These are phyloP conservation scores for Sonneratia alba DNA, from an alignment of 345 rosid species.

Conservation along the genomic window DNA sequence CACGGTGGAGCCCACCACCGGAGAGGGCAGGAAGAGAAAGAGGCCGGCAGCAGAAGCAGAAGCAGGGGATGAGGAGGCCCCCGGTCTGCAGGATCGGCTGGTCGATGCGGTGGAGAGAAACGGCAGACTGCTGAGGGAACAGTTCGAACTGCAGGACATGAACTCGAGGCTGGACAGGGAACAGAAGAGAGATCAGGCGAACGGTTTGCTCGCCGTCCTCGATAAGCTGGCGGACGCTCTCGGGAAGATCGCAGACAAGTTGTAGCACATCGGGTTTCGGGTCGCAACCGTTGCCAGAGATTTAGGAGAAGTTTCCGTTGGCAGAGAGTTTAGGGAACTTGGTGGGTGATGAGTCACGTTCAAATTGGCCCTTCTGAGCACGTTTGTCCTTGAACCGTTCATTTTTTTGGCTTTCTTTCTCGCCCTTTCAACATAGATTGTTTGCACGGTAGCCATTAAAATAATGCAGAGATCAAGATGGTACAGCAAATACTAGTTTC, in stretches of 20 bases:
- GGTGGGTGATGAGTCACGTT: not conserved
- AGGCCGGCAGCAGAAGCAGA: conserved; percentile 23
- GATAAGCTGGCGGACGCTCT: conserved; percentile 85
- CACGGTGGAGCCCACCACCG: conserved; percentile 50
- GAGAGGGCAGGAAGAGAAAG: conserved; percentile 65
- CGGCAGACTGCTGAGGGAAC: conserved; percentile 64
- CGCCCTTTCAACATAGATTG: not conserved
- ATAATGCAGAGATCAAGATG: no score
- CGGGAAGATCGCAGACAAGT: conserved; percentile 77
- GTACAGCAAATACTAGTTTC: no score
- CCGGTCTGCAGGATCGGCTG: conserved; percentile 35
- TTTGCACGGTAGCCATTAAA: no score
- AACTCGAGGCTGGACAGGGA: conserved; percentile 62
- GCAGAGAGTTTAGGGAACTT: not conserved
- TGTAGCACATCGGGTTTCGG: conserved; percentile 23
- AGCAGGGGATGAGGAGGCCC: conserved; percentile 29
- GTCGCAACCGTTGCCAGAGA: not conserved
- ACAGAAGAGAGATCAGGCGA: conserved; percentile 70
- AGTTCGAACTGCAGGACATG: conserved; percentile 75
- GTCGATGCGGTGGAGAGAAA: conserved; percentile 62
- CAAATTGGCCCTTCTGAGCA: not conserved
- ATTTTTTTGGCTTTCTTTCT: not conserved
- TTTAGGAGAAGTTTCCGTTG: not conserved
- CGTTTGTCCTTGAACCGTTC: no score
- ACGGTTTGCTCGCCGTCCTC: conserved; percentile 65